Percentiles rank a stretch among this genome's conserved stretches.
Conservation (phyloP, 1,284 basidiomycete genomes). For the Moniliophthora roreri region DNA sequence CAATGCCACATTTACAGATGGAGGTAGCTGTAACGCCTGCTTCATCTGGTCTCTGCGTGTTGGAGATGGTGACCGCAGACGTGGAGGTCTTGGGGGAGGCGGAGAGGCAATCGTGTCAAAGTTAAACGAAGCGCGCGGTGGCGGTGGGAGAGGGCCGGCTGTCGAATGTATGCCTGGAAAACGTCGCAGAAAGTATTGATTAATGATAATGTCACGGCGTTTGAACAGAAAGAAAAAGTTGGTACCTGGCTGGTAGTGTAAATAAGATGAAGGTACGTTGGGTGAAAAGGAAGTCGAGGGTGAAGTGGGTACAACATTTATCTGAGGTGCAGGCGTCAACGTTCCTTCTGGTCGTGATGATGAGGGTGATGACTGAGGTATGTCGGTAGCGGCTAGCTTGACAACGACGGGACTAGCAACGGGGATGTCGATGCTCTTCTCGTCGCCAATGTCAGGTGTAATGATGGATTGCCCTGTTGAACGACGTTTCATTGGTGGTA, state of each 20-base stretch:
- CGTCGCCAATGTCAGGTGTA: constrained; percentile 59
- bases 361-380: too few relatives aligned
- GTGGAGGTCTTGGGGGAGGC: constrained; percentile 66
- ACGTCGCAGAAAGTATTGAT: constrained; percentile 9
- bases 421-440: constrained; percentile 53
- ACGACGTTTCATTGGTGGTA: constrained; percentile 19
- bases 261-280: constrained; percentile 35
- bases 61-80: constrained; percentile 54
- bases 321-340: too few relatives aligned
- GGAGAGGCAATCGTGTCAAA: constrained; percentile 38
- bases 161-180: constrained; percentile 61
- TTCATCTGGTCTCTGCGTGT: constrained; percentile 48
- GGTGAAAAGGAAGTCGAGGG: neutral
- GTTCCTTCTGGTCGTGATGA: too few relatives aligned
- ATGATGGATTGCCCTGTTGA: constrained; percentile 23
- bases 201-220: constrained; percentile 6
- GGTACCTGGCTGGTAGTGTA: constrained; percentile 59
- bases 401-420: constrained; percentile 61
- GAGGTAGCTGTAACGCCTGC: constrained; percentile 55
- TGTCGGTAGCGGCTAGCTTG: constrained; percentile 13
- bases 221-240: constrained; percentile 8
- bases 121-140: constrained; percentile 55
- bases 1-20: constrained; percentile 49
- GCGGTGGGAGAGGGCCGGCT: constrained; percentile 70
- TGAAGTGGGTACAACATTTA: too few relatives aligned